Evolutionary conservation across 2,329 filamentous ascomycete species (phyloP), one percentile per base, ranked within the genome.

Genomic region (Neoarthrinium moseri): DNA sequence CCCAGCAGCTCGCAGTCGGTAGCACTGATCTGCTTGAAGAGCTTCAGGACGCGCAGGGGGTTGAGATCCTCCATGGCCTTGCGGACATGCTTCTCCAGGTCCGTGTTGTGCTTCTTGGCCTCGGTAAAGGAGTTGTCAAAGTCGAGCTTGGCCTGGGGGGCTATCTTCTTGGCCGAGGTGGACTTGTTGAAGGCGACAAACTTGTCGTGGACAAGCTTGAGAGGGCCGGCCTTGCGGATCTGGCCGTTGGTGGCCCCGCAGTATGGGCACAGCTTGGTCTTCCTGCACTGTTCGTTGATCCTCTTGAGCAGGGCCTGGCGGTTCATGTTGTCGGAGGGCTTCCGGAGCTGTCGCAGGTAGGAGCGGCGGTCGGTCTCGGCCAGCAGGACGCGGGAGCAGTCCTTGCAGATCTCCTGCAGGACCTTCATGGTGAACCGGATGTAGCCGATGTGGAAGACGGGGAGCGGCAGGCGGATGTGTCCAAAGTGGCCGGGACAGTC

Each of bases 1-100:
- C 92, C 92, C 1, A 99, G 75, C 18, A 99, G 76, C 65, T 97
- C 91, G 63, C 92, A 96, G 64, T 99, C 94, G 6, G 82, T 81
- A 3, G 87, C 81, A 11, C 83, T 86, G 46, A 99, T 90, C 60
- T 87, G 84, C 66, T 91, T 91, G 73, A 99, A 96, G 24, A 99
- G 78, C 56, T 95, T 95, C 46, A 97, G 71, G 1, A 95, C 89
- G 48, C 89, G 79, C 20, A 97, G 74, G 0, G 94, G 91, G 56
- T 96, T 95, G 59, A 99, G 72, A 63, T 99, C 94, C 59, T 99
- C 94, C 70, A 94, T 88, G 0, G 91, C 94, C 63, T 95, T 95
- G 58, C 87, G 89, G 43, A 94, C 70, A 65, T 97, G 89, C 59
- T 95, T 95, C 38, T 97, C 91, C 53, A 97, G 69, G 50, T 97